phyloP scores from a whole-genome alignment of 2,329 filamentous ascomycete species.

The Sporothrix euskadiensis region DNA sequence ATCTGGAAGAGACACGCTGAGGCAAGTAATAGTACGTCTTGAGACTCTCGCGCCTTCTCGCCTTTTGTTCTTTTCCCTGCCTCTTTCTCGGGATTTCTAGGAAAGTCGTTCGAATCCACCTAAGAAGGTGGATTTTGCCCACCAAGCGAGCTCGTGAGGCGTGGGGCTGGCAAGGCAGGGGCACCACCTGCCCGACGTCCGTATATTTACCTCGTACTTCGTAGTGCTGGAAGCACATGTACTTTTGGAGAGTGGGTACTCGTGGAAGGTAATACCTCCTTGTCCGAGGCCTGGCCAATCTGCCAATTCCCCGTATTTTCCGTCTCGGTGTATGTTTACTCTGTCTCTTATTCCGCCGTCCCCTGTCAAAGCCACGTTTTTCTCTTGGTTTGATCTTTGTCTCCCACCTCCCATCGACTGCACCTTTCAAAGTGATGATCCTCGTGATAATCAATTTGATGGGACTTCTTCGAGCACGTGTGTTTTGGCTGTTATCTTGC shows the following conservation, averaged over 20 bases:
- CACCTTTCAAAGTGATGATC: neutral
- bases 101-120: neutral
- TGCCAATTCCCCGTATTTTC: neutral
- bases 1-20: neutral
- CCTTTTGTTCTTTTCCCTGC: neutral
- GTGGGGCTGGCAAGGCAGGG: neutral
- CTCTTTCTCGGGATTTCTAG: conserved; percentile 10
- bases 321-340: neutral
- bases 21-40: neutral
- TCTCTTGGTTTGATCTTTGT: neutral
- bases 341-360: neutral
- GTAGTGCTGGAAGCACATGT: neutral
- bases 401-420: neutral
- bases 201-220: neutral
- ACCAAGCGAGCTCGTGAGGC: conserved; percentile 3
- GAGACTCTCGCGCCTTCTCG: neutral
- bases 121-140: neutral
- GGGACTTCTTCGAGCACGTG: neutral
- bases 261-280: neutral
- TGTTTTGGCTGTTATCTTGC: neutral
- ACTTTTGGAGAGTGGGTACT: neutral
- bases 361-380: conserved; percentile 22
- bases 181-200: neutral
- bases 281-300: neutral
- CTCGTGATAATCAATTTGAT: neutral